Evolutionary conservation across 169 alveolate species (phyloP).

Genomic region (Plasmodium malariae): DNA sequence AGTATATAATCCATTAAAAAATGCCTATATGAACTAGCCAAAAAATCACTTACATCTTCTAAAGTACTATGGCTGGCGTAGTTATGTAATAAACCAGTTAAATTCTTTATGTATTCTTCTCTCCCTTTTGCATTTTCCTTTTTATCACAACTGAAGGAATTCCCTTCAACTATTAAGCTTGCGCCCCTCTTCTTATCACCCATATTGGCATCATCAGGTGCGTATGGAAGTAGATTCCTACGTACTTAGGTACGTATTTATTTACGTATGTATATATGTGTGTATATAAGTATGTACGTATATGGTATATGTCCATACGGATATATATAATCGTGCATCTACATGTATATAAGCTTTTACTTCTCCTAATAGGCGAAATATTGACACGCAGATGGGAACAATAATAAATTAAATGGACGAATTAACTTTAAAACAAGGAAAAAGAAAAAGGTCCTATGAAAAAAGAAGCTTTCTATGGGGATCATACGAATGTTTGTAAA

Average conservation of each 20-base stretch:
- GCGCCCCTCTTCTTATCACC: slow-evolving; percentile 31
- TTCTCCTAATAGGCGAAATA: too few relatives aligned
- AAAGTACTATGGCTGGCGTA: slow-evolving; percentile 13
- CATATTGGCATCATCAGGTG: slow-evolving; percentile 8
- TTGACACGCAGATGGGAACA: neutral
- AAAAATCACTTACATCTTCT: slow-evolving; percentile 65
- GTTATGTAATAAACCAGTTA: slow-evolving; percentile 35
- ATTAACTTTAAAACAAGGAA: too few relatives aligned
- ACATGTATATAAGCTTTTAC: too few relatives aligned
- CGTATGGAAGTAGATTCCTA: too few relatives aligned
- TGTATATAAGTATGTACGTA: neutral
- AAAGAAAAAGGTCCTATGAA: neutral
- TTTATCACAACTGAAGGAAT: neutral
- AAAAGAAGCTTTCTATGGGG: neutral
- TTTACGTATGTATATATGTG: too few relatives aligned
- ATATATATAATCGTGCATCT: neutral
- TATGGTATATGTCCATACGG: neutral
- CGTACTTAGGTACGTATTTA: neutral
- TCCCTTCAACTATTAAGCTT: neutral
- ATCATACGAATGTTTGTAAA: neutral
- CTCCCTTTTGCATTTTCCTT: neutral
- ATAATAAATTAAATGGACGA: neutral
- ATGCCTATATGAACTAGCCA: slow-evolving; percentile 46
- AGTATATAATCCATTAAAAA: slow-evolving; percentile 47
- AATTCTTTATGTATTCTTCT: slow-evolving; percentile 21